phyloP scores from a whole-genome alignment of 768 basidiomycete genomes.

The Leccinum aurantiacum region DNA sequence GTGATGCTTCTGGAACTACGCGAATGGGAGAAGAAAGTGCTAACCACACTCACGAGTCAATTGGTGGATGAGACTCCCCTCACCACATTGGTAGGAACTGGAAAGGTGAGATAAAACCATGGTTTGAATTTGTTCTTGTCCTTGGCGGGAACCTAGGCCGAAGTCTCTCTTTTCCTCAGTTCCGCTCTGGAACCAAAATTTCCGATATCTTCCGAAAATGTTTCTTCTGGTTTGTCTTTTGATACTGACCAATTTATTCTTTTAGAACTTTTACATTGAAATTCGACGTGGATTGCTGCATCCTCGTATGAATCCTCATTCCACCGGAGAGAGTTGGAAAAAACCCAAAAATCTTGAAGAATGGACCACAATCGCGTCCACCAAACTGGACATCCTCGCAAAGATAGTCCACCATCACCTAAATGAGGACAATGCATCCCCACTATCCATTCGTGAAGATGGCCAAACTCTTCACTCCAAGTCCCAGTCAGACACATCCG shows the following conservation, averaged over 20 bases:
- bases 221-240: no score
- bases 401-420: background rate
- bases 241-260: no score
- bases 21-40: slow-evolving; percentile 4
- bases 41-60: background rate
- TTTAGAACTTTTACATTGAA: slow-evolving; percentile 4
- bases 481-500: no score
- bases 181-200: background rate
- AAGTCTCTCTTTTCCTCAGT: background rate
- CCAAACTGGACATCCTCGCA: background rate
- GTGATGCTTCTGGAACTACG: background rate
- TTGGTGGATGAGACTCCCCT: no score
- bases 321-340: background rate
- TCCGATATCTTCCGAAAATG: no score
- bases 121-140: background rate
- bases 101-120: no score
- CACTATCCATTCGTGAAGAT: background rate
- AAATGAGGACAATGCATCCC: background rate
- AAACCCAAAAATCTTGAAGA: background rate
- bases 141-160: no score
- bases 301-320: slow-evolving; percentile 1
- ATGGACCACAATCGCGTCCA: background rate
- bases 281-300: background rate
- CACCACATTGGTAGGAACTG: no score
- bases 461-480: background rate